Percentiles rank a stretch among this genome's conserved stretches.
Conservation (phyloP, 257 asterid genomes). For the Hygrophila difformis region DNA sequence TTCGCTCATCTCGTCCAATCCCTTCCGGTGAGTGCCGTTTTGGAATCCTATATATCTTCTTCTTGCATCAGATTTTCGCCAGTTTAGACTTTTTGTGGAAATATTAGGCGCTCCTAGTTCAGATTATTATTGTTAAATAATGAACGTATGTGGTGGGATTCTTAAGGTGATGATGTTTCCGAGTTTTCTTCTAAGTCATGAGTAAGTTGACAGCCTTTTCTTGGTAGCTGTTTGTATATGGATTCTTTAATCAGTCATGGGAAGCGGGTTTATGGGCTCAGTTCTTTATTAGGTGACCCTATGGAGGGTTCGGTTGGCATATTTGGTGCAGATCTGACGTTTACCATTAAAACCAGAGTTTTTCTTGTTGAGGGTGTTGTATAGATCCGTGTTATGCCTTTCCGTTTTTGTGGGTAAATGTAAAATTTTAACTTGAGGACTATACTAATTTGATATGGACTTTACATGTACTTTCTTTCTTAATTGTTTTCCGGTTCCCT, state of each 20-base stretch:
- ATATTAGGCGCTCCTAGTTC: not conserved
- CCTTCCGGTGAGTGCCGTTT: constrained; percentile 38
- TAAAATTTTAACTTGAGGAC: not conserved
- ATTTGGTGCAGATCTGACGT: constrained; percentile 29
- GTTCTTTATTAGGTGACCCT: not conserved
- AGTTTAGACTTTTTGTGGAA: not conserved
- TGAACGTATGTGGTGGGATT: not conserved
- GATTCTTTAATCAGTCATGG: constrained; percentile 3
- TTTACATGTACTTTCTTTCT: constrained; percentile 5
- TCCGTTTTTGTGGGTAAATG: not conserved
- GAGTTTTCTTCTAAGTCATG: constrained; percentile 10
- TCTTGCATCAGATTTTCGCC: not conserved
- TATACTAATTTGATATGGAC: not conserved
- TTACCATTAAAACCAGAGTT: not conserved
- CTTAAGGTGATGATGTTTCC: too few species aligned
- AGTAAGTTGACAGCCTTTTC: constrained; percentile 2
- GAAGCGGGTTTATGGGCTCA: not conserved
- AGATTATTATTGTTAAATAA: not conserved
- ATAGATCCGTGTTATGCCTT: constrained; percentile 19
- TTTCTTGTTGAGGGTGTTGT: constrained; percentile 8
- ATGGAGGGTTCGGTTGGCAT: constrained; percentile 7
- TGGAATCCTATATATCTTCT: not conserved
- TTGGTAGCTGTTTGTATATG: not conserved
- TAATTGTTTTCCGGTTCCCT: constrained; percentile 17
- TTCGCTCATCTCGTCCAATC: constrained; percentile 36